Evolutionary conservation across 768 basidiomycete species (phyloP), one percentile per base, ranked within the genome.

Genomic region (Pleurotus tuoliensis): DNA sequence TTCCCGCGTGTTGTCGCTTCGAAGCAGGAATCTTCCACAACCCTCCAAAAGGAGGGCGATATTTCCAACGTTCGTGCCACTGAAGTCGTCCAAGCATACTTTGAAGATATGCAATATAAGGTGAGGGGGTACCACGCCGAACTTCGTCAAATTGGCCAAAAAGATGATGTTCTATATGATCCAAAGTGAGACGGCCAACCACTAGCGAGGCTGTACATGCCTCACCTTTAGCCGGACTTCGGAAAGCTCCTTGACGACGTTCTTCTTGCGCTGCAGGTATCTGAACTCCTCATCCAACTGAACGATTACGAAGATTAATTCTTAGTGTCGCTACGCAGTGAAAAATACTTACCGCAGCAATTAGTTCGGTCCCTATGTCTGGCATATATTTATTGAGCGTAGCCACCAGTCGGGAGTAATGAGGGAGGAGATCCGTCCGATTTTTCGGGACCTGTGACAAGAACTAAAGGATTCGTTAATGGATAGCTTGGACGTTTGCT

Each of bases 231-330:
- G 74, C 52, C 97, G 79, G 39, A 87, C 79, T 72, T 95, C 92
- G 12, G 90, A 77, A 2, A 98, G 77, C 67, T 98, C 95, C 65
- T 90, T 90, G 25, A 96, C 87, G 1, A 94, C 86, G 48, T 91
- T 93, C 73, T 92, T 94, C 76, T 98, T 98, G 55, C 88, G 78
- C 64, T 98, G 96, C 11, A 99, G 75, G 64, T 98, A 99, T 6
- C 92, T 83, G 67, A 98, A 95, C 67, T 98, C 96, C 63, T 98
- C 96, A 62, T 98, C 95, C 53, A 99, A 81, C 95, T 97, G 63
- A 49, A 22, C 47, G 5, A 37, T 30, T 22, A 56, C 61, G 59
- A 61, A 44, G 22, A 20, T 13, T 56, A 49, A 22, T 30, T 39
- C 2, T 11, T 34, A 11, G 8, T 11, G 30, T 34, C 30, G 5